phyloP scores from a whole-genome alignment of 129 eudicot genomes.

The Arctium minus region DNA sequence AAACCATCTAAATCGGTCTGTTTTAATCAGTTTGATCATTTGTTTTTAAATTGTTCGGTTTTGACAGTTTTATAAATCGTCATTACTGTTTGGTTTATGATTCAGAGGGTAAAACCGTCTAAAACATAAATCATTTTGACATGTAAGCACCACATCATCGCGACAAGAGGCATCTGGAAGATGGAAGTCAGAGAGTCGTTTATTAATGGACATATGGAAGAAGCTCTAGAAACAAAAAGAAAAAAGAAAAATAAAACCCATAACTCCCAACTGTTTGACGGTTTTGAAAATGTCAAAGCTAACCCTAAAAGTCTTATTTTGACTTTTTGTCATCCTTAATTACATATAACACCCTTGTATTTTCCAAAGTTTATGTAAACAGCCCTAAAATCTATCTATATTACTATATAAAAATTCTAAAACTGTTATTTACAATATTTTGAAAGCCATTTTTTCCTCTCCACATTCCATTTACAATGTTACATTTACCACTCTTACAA shows the following conservation, averaged over 20 bases:
- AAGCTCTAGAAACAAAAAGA: background rate
- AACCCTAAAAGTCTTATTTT: background rate
- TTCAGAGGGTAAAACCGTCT: too few relatives aligned
- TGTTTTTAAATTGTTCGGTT: too few relatives aligned
- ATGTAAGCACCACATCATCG: background rate
- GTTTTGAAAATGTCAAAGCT: background rate
- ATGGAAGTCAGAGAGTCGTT: background rate
- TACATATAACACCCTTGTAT: background rate
- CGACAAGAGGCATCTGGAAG: background rate
- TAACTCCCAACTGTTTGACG: conserved; percentile 10
- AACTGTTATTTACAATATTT: too few relatives aligned
- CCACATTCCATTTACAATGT: too few relatives aligned
- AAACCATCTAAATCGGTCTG: too few relatives aligned
- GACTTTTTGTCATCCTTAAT: background rate
- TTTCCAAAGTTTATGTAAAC: background rate
- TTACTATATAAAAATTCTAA: too few relatives aligned
- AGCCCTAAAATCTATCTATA: background rate
- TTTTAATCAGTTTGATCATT: too few relatives aligned
- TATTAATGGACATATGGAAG: background rate
- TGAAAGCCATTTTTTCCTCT: too few relatives aligned
- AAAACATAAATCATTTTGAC: background rate
- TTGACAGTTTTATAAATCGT: too few relatives aligned
- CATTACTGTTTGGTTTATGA: too few relatives aligned
- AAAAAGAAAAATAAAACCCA: background rate
- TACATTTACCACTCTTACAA: too few relatives aligned